Percentiles rank a stretch among this genome's conserved stretches.
phyloP scores from a whole-genome alignment of 352 stramenopile species.

The Phytophthora lateralis region DNA sequence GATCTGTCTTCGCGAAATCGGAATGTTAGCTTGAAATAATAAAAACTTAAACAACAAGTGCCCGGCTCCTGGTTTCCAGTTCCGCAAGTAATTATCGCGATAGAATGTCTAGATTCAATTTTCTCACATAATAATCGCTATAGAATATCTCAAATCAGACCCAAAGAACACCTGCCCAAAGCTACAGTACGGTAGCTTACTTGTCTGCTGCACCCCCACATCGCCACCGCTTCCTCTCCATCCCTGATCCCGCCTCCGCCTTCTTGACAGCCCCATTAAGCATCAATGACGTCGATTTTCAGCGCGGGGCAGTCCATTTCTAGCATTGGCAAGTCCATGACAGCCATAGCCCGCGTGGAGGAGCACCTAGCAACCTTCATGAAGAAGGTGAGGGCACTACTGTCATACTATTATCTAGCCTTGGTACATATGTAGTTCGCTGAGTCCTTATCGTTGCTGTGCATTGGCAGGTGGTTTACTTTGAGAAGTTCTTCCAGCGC shows the following conservation, averaged over 20 bases:
- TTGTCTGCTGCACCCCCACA: too few relatives aligned
- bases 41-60: too few relatives aligned
- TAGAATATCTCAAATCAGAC: too few relatives aligned
- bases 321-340: slow-evolving; percentile 87
- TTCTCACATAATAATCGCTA: too few relatives aligned
- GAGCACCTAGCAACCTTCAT: slow-evolving; percentile 85
- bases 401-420: background rate
- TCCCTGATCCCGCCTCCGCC: slow-evolving; percentile 1
- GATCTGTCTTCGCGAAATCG: too few relatives aligned
- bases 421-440: background rate
- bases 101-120: too few relatives aligned
- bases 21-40: too few relatives aligned
- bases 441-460: background rate
- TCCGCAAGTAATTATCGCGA: too few relatives aligned
- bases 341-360: slow-evolving; percentile 77
- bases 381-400: slow-evolving; percentile 60
- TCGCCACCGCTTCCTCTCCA: background rate
- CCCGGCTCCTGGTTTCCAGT: too few relatives aligned
- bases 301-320: slow-evolving; percentile 84
- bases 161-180: too few relatives aligned
- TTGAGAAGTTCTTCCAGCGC: slow-evolving; percentile 83
- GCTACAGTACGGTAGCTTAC: too few relatives aligned
- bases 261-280: slow-evolving; percentile 1
- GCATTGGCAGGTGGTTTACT: slow-evolving; percentile 75
- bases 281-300: slow-evolving; percentile 72